Conservation (phyloP, 192 early-diverging fungal species). For the Coemansia sp. region DNA sequence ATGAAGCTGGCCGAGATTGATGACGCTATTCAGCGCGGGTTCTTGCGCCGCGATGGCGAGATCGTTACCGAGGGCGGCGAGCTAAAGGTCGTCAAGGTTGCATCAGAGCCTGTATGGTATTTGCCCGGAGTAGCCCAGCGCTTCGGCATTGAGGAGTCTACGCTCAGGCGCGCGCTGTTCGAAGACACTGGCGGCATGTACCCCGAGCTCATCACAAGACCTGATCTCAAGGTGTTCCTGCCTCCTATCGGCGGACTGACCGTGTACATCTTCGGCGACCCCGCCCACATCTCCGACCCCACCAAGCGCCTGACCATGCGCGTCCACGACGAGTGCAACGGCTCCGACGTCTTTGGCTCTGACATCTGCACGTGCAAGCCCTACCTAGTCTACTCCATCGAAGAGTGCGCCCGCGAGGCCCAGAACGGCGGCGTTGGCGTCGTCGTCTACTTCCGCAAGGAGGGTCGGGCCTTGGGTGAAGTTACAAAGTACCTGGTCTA, state of each 20-base stretch:
- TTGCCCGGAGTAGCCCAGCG: slow-evolving; percentile 88
- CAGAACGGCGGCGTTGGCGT: slow-evolving; percentile 89
- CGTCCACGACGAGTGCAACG: slow-evolving; percentile 97
- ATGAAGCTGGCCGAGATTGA: slow-evolving; percentile 93
- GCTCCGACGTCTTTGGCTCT: slow-evolving; percentile 81
- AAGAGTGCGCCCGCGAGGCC: slow-evolving; percentile 83
- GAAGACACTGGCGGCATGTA: slow-evolving; percentile 96
- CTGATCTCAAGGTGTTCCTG: slow-evolving; percentile 89
- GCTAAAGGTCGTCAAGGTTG: slow-evolving; percentile 86
- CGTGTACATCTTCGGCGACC: slow-evolving; percentile 92
- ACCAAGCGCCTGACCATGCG: slow-evolving; percentile 78
- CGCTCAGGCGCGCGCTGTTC: slow-evolving; percentile 79
- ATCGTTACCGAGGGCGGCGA: slow-evolving; percentile 78
- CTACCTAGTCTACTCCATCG: slow-evolving; percentile 85
- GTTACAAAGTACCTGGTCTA: slow-evolving; percentile 96
- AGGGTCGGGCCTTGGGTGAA: slow-evolving; percentile 91
- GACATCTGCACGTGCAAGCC: slow-evolving; percentile 86
- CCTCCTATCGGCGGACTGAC: slow-evolving; percentile 92
- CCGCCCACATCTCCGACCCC: slow-evolving; percentile 76
- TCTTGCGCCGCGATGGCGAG: slow-evolving; percentile 75
- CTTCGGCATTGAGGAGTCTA: slow-evolving; percentile 81
- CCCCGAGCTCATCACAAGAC: slow-evolving; percentile 89
- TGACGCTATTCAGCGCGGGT: slow-evolving; percentile 61
- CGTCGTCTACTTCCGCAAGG: slow-evolving; percentile 96
- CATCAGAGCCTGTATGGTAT: slow-evolving; percentile 93